Evolutionary conservation across 495 filamentous ascomycete genomes (phyloP).

Genomic region (Penicillium nucicola): DNA sequence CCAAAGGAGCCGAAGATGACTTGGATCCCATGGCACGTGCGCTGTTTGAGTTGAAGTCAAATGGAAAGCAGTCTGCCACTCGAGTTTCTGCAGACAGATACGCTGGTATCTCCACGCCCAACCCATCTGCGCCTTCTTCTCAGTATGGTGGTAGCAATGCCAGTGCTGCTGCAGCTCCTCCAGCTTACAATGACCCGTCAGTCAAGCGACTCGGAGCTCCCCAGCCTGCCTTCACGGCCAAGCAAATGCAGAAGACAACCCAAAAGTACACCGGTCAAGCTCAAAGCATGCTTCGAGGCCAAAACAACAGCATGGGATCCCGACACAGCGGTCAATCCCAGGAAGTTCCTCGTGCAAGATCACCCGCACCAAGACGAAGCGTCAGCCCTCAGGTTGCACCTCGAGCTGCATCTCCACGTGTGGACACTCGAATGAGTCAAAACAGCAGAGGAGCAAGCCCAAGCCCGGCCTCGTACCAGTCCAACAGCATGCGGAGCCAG

Average conservation of each 20-base stretch:
- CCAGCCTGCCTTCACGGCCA: conserved; percentile 84
- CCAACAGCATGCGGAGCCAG: conserved; percentile 38
- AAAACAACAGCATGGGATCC: conserved; percentile 28
- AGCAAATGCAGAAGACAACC: conserved; percentile 90
- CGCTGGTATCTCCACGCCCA: conserved; percentile 63
- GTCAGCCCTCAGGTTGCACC: conserved; percentile 51
- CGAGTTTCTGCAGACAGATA: conserved; percentile 91
- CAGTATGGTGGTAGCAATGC: conserved; percentile 56
- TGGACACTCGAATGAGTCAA: conserved; percentile 39
- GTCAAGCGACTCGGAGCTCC: conserved; percentile 82
- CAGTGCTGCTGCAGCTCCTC: conserved; percentile 51
- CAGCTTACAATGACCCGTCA: conserved; percentile 73
- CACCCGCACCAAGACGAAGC: conserved; percentile 53
- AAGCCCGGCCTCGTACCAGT: conserved; percentile 36
- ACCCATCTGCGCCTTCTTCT: conserved; percentile 71
- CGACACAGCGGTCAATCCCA: conserved; percentile 27
- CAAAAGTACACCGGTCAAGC: conserved; percentile 82
- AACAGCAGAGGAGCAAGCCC: conserved; percentile 36
- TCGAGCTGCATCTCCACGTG: conserved; percentile 31
- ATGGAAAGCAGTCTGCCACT: conserved; percentile 69
- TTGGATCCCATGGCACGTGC: conserved; percentile 89
- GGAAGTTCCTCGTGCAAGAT: conserved; percentile 43
- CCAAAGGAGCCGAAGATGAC: conserved; percentile 44
- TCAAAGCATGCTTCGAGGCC: conserved; percentile 70
- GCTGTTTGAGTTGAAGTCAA: conserved; percentile 86